These are phyloP conservation scores for Blastobotrys proliferans DNA, from an alignment of 1,139 yeast genomes.

Conservation along the genomic window DNA sequence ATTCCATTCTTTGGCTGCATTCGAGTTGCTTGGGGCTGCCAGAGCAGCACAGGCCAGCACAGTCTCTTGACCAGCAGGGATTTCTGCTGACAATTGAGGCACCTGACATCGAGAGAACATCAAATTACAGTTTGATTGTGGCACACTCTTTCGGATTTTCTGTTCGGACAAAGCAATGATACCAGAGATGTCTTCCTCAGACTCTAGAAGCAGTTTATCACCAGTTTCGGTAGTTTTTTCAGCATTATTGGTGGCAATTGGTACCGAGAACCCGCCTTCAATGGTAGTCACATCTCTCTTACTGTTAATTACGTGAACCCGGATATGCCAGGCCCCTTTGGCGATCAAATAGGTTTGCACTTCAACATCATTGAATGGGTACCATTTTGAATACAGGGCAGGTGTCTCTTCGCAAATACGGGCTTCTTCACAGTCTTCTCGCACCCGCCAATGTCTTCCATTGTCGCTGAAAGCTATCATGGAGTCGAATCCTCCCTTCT, in stretches of 20 bases:
- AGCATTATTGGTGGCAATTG: constrained; percentile 1
- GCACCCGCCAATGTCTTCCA: constrained; percentile 18
- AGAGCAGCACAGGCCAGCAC: constrained; percentile 18
- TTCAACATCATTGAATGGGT: constrained; percentile 26
- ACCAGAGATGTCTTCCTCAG: constrained; percentile 12
- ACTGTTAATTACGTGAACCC: constrained; percentile 28
- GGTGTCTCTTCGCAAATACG: constrained; percentile 19
- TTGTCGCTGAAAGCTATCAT: constrained; percentile 25
- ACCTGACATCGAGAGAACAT: constrained; percentile 19
- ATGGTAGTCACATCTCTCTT: constrained; percentile 20
- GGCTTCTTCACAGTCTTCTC: constrained; percentile 24
- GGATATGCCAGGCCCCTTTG: constrained; percentile 25
- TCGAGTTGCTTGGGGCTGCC: constrained; percentile 16
- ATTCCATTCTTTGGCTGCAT: not conserved
- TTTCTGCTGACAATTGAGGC: constrained; percentile 19
- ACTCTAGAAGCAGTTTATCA: constrained; percentile 20
- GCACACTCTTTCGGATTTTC: constrained; percentile 14
- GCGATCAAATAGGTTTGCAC: constrained; percentile 31
- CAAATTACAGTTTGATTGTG: constrained; percentile 19
- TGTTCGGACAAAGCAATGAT: constrained; percentile 7
- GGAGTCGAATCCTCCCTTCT: constrained; percentile 24
- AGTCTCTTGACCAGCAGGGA: constrained; percentile 16
- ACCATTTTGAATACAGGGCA: constrained; percentile 27
- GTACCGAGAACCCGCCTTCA: constrained; percentile 28
- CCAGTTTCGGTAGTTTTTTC: constrained; percentile 16